Evolutionary conservation across 2,329 filamentous ascomycete species (phyloP), one percentile per base, ranked within the genome.

Genomic region (Hortaea sp.): DNA sequence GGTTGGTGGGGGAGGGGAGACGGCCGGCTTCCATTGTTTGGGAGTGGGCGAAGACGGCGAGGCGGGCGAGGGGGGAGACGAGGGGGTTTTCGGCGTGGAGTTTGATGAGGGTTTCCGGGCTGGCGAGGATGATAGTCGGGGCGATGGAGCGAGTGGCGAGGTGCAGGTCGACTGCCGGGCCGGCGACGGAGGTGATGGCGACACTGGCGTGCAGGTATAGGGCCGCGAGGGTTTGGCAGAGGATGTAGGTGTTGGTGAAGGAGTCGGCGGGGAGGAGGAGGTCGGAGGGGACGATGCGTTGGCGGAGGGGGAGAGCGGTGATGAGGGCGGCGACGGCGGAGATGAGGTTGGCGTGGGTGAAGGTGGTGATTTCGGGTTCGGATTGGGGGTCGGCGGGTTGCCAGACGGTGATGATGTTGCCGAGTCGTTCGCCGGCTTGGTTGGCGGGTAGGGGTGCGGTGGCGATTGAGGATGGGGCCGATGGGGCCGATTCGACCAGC

Each of bases 111-210:
- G 85, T 84, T 47, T 81, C 76, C 0, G 89, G 82, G 3, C 85
- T 85, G 6, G 85, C 80, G 38, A 94, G 80, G 45, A 95, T 72
- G 48, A 95, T 76, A 4, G 89, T 95, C 1, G 90, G 90, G 1
- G 84, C 78, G 35, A 94, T 72, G 41, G 81, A 81, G 49, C 81
- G 77, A 20, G 84, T 84, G 20, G 88, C 87, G 20, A 88, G 68
- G 12, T 74, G 71, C 34, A 97, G 74, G 60, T 92, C 81, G 9
- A 84, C 74, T 7, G 78, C 78, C 32, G 78, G 75, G 5, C 84
- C 84, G 11, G 88, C 85, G 28, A 94, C 88, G 0, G 88, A 92
- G 67, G 87, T 97, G 58, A 98, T 76, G 28, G 88, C 87, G 13
- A 98, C 69, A 0, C 88, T 92, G 12, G 87, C 76, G 62, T 94